A percentile compares a stretch with the other conserved stretches of the same genome.
phyloP scores from a whole-genome alignment of 768 basidiomycete genomes.

The Pleurotus salmoneostramineus region DNA sequence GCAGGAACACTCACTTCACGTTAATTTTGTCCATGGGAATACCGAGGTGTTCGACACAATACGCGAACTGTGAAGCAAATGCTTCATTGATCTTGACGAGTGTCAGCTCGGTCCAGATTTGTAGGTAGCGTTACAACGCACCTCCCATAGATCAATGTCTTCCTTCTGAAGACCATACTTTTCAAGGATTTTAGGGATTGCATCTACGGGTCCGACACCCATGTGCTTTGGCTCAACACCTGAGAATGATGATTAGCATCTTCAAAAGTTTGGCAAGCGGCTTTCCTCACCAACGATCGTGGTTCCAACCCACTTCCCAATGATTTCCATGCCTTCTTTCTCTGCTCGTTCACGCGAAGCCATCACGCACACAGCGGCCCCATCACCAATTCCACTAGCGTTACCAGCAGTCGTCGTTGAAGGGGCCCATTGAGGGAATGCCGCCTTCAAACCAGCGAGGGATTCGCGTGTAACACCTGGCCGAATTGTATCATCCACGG shows the following conservation, averaged over 20 bases:
- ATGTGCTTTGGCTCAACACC: constrained; percentile 76
- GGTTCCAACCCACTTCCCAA: constrained; percentile 81
- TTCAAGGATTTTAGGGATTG: constrained; percentile 65
- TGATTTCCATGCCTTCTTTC: constrained; percentile 69
- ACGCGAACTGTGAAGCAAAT: constrained; percentile 92
- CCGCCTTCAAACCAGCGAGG: constrained; percentile 78
- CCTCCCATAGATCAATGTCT: constrained; percentile 78
- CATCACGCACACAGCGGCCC: constrained; percentile 81
- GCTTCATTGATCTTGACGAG: constrained; percentile 75
- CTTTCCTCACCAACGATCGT: constrained; percentile 64
- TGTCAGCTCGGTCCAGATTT: neutral
- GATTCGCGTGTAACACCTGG: constrained; percentile 77
- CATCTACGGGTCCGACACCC: constrained; percentile 72
- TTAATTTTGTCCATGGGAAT: constrained; percentile 83
- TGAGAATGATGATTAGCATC: constrained; percentile 17
- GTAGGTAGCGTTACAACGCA: constrained; percentile 17
- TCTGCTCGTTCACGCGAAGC: constrained; percentile 78
- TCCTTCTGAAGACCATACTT: constrained; percentile 61
- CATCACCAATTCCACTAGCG: constrained; percentile 88
- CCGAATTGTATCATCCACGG: constrained; percentile 85
- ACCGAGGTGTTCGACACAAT: constrained; percentile 78
- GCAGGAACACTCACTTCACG: constrained; percentile 55
- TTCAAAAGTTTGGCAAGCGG: neutral
- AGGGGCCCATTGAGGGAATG: constrained; percentile 78
- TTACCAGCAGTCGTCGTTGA: constrained; percentile 78